Base-by-base conservation (phyloP, 1,139 yeast genomes). In the Waltiozyma sp. region DNA sequence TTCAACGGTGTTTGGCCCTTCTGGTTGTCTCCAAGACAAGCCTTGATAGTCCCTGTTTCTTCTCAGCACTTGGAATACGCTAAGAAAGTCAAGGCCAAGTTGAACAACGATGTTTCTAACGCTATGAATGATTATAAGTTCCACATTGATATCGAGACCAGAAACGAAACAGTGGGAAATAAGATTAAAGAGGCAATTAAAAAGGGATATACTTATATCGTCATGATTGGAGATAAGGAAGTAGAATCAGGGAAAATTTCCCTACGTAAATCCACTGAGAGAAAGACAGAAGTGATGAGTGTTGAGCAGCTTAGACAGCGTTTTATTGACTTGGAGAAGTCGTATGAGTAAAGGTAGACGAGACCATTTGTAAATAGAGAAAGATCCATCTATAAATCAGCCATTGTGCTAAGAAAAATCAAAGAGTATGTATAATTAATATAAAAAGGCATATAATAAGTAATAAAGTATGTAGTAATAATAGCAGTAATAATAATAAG, bases 1-100 rank as follows among this genome's bases (percentile, higher is more conserved):
- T 89, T 79, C 60, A 77, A 77, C 45, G 99, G 98, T 0, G 83
- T 83, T 53, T 91, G 99, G 98, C 99, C 99, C 13, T 91, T 93
- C 60, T 91, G 98, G 98, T 64, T 91, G 46, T 86, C 84, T 48
- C 96, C 98, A n/a, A 73, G 94, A 50, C 99, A 91, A 60, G 95
- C 93, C 0, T 70, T 84, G 38, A 73, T 91, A 3, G 72, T 93
- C 6, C 97, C 98, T 2, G 82, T 91, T 4, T 80, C 73, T 46
- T 91, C 95, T 1, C 63, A 69, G 40, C 61, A 68, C 19, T 60
- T 80, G 4, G 75, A 72, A 31, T 73, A 78, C 41, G 86, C 88
- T 9, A 42, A 61, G 33, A 40, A 53, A 16, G 46, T 55, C 4
- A 43, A 46, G 1, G 45, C 48, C 19, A 45, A 54, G 35, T 50